These are phyloP conservation scores for Globomyces pollinis-pini DNA, from an alignment of 192 early-diverging fungal species.

Conservation along the genomic window DNA sequence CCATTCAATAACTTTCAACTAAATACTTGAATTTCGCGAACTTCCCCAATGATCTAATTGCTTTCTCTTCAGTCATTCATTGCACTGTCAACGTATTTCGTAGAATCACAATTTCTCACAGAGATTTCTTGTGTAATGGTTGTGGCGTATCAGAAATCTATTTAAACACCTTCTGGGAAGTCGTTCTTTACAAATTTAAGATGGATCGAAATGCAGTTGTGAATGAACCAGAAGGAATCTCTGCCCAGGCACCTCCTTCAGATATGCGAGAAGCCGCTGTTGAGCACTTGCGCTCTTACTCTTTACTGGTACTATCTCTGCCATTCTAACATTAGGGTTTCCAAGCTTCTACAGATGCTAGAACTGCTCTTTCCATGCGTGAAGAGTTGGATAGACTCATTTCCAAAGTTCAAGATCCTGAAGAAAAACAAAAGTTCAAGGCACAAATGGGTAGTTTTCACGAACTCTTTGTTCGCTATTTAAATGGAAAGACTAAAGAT, in stretches of 20 bases:
- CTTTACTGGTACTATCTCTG: conserved; percentile 1
- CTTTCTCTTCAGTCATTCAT: not conserved
- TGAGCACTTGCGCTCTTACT: conserved; percentile 9
- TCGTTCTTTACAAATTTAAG: not conserved
- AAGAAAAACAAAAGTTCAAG: conserved; percentile 30
- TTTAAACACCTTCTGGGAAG: not conserved
- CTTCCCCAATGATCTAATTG: not conserved
- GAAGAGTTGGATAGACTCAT: conserved; percentile 63
- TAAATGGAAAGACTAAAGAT: conserved; percentile 70
- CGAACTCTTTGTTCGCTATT: conserved; percentile 61
- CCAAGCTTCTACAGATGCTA: conserved; percentile 37
- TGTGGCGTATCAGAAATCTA: not conserved
- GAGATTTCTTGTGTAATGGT: not conserved
- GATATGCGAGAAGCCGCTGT: conserved; percentile 1
- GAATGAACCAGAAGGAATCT: not conserved
- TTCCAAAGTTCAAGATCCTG: conserved; percentile 45
- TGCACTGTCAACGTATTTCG: not conserved
- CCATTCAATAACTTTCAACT: not conserved
- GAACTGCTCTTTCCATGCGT: conserved; percentile 49
- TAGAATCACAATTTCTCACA: not conserved
- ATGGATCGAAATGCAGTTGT: no score
- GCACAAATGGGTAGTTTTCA: conserved; percentile 44
- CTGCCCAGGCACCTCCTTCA: not conserved
- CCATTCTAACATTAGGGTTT: conserved; percentile 30
- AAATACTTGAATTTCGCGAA: not conserved